phyloP scores from a whole-genome alignment of 73 alveolate genomes.

The Paramecium bursaria region DNA sequence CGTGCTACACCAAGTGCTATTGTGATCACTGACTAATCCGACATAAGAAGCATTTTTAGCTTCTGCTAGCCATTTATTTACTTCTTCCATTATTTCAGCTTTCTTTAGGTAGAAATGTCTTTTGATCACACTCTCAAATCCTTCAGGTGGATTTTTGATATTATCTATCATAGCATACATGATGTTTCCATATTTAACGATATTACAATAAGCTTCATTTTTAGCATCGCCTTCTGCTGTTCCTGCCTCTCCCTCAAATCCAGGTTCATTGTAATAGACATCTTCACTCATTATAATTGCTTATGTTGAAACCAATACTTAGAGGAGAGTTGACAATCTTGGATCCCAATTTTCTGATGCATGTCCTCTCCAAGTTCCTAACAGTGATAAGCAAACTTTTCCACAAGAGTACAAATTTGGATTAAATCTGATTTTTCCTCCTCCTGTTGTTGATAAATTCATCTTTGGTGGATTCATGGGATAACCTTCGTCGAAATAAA shows the following conservation, averaged over 20 bases:
- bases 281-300: slow-evolving; percentile 87
- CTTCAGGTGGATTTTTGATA: slow-evolving; percentile 92
- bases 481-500: slow-evolving; percentile 77
- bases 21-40: slow-evolving; percentile 93
- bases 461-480: slow-evolving; percentile 84
- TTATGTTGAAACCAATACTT: slow-evolving; percentile 80
- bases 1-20: slow-evolving; percentile 87
- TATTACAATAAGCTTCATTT: slow-evolving; percentile 94
- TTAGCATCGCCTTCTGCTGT: slow-evolving; percentile 91
- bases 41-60: slow-evolving; percentile 83
- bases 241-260: slow-evolving; percentile 88
- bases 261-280: slow-evolving; percentile 86
- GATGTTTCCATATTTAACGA: slow-evolving; percentile 92
- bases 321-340: slow-evolving; percentile 74
- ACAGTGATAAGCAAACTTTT: slow-evolving; percentile 83
- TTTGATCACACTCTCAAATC: slow-evolving; percentile 87
- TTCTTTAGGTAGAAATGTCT: slow-evolving; percentile 83
- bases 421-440: slow-evolving; percentile 83
- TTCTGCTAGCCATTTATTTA: slow-evolving; percentile 83
- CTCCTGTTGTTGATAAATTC: slow-evolving; percentile 81
- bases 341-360: slow-evolving; percentile 90
- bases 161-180: slow-evolving; percentile 96
- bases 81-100: slow-evolving; percentile 81
- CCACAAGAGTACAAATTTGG: slow-evolving; percentile 87
- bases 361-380: slow-evolving; percentile 90